Conservation (phyloP, 306 rosid genomes). For the Prunus mongolica region DNA sequence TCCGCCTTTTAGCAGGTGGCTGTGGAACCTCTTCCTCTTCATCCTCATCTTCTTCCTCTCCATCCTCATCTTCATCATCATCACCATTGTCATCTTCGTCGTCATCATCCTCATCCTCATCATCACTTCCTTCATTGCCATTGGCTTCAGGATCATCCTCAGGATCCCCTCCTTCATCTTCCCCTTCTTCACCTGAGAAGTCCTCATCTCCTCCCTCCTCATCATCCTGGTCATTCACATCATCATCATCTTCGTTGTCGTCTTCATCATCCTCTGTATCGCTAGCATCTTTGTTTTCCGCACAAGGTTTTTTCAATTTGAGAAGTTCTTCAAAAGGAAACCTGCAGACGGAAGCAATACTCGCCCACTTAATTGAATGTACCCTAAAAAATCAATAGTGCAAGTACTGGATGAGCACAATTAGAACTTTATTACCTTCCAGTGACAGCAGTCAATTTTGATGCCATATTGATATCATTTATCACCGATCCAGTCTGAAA, state of each 20-base stretch:
- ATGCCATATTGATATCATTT: slow-evolving; percentile 27
- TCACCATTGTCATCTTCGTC: slow-evolving; percentile 7
- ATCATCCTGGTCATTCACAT: slow-evolving; percentile 32
- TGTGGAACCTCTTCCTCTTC: slow-evolving; percentile 56
- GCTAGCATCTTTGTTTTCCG: slow-evolving; percentile 67
- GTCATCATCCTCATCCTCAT: slow-evolving; percentile 25
- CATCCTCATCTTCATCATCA: slow-evolving; percentile 7
- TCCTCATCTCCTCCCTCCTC: slow-evolving; percentile 62
- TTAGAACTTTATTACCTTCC: slow-evolving; percentile 40
- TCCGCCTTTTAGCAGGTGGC: slow-evolving; percentile 79
- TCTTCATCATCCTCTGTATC: slow-evolving; percentile 72
- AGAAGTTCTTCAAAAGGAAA: slow-evolving; percentile 59
- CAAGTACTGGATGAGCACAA: not conserved
- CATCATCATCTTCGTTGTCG: slow-evolving; percentile 35
- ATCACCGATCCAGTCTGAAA: slow-evolving; percentile 49
- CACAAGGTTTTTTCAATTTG: slow-evolving; percentile 22
- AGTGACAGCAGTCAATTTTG: slow-evolving; percentile 33
- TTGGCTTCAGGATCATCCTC: slow-evolving; percentile 61
- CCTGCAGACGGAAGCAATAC: slow-evolving; percentile 34
- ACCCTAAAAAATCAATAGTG: not conserved
- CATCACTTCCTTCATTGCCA: slow-evolving; percentile 48
- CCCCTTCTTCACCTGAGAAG: slow-evolving; percentile 61
- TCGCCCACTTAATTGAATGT: slow-evolving; percentile 4
- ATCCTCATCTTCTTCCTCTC: slow-evolving; percentile 30
- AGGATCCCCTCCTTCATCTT: slow-evolving; percentile 53